Evolutionary conservation across 2,329 filamentous ascomycete species (phyloP), one percentile per base, ranked within the genome.

Genomic region (Fusarium sp.): DNA sequence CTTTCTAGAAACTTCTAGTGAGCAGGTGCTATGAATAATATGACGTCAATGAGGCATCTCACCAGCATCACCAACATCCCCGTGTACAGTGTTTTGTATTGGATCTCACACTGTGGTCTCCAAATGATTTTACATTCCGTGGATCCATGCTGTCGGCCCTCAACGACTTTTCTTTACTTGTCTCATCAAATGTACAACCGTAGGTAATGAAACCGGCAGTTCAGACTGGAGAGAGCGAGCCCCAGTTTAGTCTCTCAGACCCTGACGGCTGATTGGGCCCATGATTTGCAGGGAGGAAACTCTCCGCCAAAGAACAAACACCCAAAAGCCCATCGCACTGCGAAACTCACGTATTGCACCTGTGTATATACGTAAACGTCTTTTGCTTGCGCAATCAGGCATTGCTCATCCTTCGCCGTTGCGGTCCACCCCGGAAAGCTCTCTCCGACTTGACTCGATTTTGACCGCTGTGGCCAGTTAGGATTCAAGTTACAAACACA

Each of bases 21-120:
- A 24, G 5, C 24, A 49, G 43, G 20, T 43, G 40, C 49, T 28
- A 10, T 14, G 15, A 5, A 7, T 26, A 63, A 7, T 26, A 65
- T 73, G 68, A 74, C 71, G 71, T 74, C 66, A 74, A 64, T 73
- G 71, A 74, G 39, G 71, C 68, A 56, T 59, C 47, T 52, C 52
- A 8, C 33, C 20, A 45, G 17, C 58, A 67, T 70, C 56, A 56
- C 52, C 35, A 47, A 53, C n/a, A 24, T 7, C 7, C n/a, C 17
- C 5, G n/a, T 5, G 35, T 8, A 35, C 15, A 17, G 33, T 17
- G 13, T 7, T 35, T n/a, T 35, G 4, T 15, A 9, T 3, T 4
- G 8, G 8, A 6, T 17, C 22, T 9, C 20, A 15, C 10, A 37
- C 33, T 7, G 22, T 46, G 28, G 15, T 10, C 2, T 26, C 26